Percentiles rank a stretch among this genome's conserved stretches.
Conservation (phyloP, 208 protist genomes). For the Leishmania tarentolae region DNA sequence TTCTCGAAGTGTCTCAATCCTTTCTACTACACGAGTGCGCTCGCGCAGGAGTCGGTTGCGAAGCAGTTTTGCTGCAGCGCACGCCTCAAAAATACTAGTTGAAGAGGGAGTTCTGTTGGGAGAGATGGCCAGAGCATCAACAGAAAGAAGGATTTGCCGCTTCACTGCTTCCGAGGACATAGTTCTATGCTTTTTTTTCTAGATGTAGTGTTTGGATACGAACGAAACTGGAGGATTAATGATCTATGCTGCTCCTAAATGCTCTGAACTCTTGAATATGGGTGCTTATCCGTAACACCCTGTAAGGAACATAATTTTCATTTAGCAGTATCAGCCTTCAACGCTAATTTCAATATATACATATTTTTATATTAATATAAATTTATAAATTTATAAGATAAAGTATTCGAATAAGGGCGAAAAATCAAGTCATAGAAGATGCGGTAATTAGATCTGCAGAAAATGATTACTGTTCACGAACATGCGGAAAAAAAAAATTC, state of each 20-base stretch:
- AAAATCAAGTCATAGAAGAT: neutral
- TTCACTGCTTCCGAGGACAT: constrained; percentile 72
- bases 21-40: constrained; percentile 60
- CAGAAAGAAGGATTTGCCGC: constrained; percentile 65
- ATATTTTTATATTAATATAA: neutral
- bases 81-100: constrained; percentile 49
- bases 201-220: neutral
- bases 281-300: neutral
- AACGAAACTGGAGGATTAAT: neutral
- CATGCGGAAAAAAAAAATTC: neutral
- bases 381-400: neutral
- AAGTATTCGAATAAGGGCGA: neutral
- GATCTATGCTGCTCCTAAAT: neutral
- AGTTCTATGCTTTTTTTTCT: constrained; percentile 5
- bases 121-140: constrained; percentile 63
- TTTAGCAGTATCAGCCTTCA: neutral
- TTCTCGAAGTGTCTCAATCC: constrained; percentile 64
- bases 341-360: neutral
- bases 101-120: constrained; percentile 39
- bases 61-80: constrained; percentile 74
- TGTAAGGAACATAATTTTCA: neutral
- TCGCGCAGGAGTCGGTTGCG: constrained; percentile 79
- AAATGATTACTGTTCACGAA: neutral
- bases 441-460: neutral
- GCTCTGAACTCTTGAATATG: neutral